These are phyloP conservation scores for Botrytis deweyae DNA, from an alignment of 2,329 filamentous ascomycete genomes.

Conservation along the genomic window DNA sequence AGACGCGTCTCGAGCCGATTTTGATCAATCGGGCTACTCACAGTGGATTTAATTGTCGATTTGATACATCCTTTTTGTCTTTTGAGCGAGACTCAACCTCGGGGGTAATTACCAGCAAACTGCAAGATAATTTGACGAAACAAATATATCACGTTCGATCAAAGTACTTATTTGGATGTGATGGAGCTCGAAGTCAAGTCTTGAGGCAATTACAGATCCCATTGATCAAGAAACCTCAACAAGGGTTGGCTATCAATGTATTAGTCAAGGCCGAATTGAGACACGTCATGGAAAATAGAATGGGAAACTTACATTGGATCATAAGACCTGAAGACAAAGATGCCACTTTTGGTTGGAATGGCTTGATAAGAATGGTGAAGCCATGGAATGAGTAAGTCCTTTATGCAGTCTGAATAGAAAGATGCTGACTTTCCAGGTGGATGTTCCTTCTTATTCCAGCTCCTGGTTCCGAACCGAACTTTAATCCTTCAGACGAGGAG, in stretches of 20 bases:
- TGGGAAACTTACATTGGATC: conserved; percentile 61
- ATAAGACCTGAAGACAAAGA: conserved; percentile 54
- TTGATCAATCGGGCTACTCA: conserved; percentile 45
- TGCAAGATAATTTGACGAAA: conserved; percentile 43
- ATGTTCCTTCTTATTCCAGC: conserved; percentile 54
- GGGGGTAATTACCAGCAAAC: conserved; percentile 37
- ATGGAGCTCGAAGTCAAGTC: conserved; percentile 51
- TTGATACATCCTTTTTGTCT: conserved; percentile 44
- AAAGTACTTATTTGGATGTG: conserved; percentile 59
- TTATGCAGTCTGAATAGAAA: neutral
- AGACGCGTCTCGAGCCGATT: conserved; percentile 50
- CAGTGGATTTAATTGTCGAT: conserved; percentile 45
- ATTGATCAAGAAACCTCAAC: conserved; percentile 46
- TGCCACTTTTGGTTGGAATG: conserved; percentile 51
- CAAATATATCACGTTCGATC: conserved; percentile 48
- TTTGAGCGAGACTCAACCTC: conserved; percentile 32
- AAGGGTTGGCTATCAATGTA: conserved; percentile 51
- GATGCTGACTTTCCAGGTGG: conserved; percentile 44
- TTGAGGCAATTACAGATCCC: conserved; percentile 49
- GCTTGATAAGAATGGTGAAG: conserved; percentile 58
- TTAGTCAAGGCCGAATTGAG: conserved; percentile 51
- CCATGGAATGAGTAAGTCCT: conserved; percentile 53
- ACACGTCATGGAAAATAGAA: conserved; percentile 49
- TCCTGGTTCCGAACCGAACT: conserved; percentile 41
- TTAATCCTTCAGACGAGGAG: conserved; percentile 48